These are phyloP conservation scores for Penstemon eatonii DNA, from an alignment of 257 asterid genomes.

Conservation along the genomic window DNA sequence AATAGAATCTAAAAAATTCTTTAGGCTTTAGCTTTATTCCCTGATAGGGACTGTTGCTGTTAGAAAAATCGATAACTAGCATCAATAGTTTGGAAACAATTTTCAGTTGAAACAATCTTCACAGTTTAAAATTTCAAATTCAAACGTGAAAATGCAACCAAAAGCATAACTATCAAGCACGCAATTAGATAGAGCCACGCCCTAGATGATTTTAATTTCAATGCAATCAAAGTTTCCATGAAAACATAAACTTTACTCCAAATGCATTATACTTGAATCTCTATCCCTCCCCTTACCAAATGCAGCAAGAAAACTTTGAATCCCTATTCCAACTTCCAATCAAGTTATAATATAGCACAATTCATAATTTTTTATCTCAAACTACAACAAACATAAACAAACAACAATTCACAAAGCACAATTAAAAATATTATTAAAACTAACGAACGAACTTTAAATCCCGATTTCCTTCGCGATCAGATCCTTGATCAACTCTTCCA, in stretches of 20 bases:
- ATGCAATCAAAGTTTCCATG: slow-evolving; percentile 1
- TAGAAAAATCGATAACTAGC: not conserved
- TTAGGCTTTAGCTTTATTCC: not conserved
- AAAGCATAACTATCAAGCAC: slow-evolving; percentile 4
- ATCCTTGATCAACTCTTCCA: slow-evolving; percentile 23
- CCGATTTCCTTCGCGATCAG: slow-evolving; percentile 34
- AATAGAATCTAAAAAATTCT: not conserved
- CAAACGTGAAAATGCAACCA: slow-evolving; percentile 16
- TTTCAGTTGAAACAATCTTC: slow-evolving; percentile 9
- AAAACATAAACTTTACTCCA: slow-evolving; percentile 11
- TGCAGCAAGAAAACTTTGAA: not conserved
- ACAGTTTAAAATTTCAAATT: slow-evolving; percentile 4
- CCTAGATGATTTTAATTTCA: not conserved
- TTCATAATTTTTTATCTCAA: not conserved
- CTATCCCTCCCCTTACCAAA: slow-evolving; percentile 11
- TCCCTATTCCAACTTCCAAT: not conserved
- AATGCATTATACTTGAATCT: not conserved
- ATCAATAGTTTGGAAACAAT: not conserved
- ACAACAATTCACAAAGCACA: not conserved
- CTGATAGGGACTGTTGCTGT: slow-evolving; percentile 11
- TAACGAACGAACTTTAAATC: slow-evolving; percentile 51
- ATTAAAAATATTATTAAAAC: slow-evolving; percentile 15
- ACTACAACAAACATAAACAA: not conserved
- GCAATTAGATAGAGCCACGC: too few species aligned
- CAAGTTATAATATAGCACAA: not conserved